Base-by-base conservation (phyloP, 768 basidiomycete genomes). In the Dictyophora rubrovolvata region DNA sequence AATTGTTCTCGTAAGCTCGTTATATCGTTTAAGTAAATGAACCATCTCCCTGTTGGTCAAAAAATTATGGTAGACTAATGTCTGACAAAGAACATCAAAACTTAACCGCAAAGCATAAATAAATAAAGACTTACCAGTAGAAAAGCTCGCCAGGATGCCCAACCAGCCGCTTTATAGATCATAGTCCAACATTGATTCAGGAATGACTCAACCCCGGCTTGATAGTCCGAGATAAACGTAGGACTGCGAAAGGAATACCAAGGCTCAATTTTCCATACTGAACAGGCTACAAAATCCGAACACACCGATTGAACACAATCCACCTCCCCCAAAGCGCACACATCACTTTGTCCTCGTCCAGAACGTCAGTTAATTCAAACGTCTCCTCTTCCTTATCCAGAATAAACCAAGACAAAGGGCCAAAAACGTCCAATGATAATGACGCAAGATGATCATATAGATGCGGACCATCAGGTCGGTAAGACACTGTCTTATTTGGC, bases 311-410 rank as follows among this genome's bases (percentile, higher is more conserved):
- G 34, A 83, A 67, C 54, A 83, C 69, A 2, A 89, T 86, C 87
- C 87, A 90, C 54, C 89, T 68, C 12, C 74, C 80, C 88, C 88
- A 90, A 12, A 90, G 70, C 5, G 87, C 86, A 57, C 82, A 80
- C 74, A 91, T 85, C 7, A 89, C 82, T 68, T 90, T 91, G 60
- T 86, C 81, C 62, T 89, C 86, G 59, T 88, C 87, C 46, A 74
- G 74, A 11, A 89, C 73, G 64, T 89, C 83, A 61, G 87, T 84
- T 49, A 78, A 71, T 61, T 88, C 85, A 59, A 81, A 89, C 0
- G 90, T 74, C 62, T 89, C 87, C 53, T 89, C 89, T 65, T 90
- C 87, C 46, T 80, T 72, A 60, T 89, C 87, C 8, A 86, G 53
- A 8, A 91, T 74, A 42, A 77, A 73, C 88, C 88, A 90, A 2